A percentile compares a stretch with the other conserved stretches of the same genome.
These are phyloP conservation scores for Gaillardinia entomophila DNA, from an alignment of 805 yeast genomes.

Conservation along the genomic window DNA sequence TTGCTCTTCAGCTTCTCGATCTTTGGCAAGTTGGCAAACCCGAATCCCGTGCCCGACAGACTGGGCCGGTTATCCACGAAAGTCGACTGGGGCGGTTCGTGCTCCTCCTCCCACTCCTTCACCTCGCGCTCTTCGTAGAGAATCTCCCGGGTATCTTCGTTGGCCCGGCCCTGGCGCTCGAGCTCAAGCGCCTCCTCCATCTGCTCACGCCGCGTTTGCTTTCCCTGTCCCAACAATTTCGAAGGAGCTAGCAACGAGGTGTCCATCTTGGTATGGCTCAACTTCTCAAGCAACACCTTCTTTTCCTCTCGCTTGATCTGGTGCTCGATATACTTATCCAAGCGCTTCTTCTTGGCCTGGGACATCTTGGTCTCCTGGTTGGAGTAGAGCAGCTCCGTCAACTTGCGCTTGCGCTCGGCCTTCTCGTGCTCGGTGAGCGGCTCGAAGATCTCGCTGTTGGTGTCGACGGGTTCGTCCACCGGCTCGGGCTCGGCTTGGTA, in stretches of 20 bases:
- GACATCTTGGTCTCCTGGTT: conserved; percentile 68
- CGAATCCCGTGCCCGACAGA: conserved; percentile 61
- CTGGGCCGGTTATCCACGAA: conserved; percentile 72
- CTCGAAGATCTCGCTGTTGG: conserved; percentile 56
- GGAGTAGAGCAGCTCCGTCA: conserved; percentile 51
- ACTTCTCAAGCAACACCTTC: conserved; percentile 65
- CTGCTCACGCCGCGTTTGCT: conserved; percentile 60
- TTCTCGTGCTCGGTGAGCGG: conserved; percentile 65
- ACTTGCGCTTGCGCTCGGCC: conserved; percentile 55
- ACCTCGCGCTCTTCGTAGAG: conserved; percentile 66
- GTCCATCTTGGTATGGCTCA: conserved; percentile 65
- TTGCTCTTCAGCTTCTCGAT: conserved; percentile 32
- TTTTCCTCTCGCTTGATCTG: conserved; percentile 86
- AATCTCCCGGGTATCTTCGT: conserved; percentile 54
- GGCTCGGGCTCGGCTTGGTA: conserved; percentile 18
- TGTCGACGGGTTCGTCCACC: conserved; percentile 25
- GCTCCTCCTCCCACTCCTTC: conserved; percentile 47
- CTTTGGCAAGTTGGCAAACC: conserved; percentile 52
- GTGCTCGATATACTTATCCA: conserved; percentile 90
- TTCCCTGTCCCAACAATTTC: conserved; percentile 72
- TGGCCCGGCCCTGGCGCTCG: conserved; percentile 68
- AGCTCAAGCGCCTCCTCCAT: conserved; percentile 69
- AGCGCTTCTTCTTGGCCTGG: conserved; percentile 63
- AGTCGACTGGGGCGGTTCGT: conserved; percentile 15
- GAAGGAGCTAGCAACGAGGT: conserved; percentile 65